Evolutionary conservation across 192 early-diverging fungal species (phyloP).

Genomic region (Spizellomyces sp.): DNA sequence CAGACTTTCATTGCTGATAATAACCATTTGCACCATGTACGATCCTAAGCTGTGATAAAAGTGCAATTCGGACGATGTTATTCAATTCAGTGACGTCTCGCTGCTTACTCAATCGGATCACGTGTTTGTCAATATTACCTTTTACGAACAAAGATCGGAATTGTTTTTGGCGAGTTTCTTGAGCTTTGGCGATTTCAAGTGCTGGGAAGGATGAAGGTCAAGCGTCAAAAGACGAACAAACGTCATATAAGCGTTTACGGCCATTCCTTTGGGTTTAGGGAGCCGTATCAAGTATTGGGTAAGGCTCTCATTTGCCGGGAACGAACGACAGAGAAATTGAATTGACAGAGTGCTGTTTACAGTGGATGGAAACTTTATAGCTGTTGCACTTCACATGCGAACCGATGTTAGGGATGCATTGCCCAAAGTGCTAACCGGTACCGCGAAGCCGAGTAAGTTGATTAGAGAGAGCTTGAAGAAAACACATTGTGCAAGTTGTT

Average conservation of each 20-base stretch:
- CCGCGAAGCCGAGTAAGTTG: slow-evolving; percentile 65
- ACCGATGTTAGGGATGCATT: slow-evolving; percentile 67
- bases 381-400: slow-evolving; percentile 63
- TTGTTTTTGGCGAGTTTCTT: too few species aligned
- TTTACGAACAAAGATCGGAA: too few species aligned
- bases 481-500: not conserved
- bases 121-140: too few species aligned
- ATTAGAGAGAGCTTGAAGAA: not conserved
- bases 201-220: slow-evolving; percentile 69
- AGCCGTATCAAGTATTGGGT: slow-evolving; percentile 90
- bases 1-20: too few species aligned
- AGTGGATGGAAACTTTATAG: slow-evolving; percentile 84
- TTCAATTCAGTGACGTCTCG: too few species aligned
- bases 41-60: too few species aligned
- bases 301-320: slow-evolving; percentile 18
- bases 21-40: too few species aligned
- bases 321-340: not conserved
- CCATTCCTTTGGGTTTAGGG: slow-evolving; percentile 80
- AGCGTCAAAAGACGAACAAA: slow-evolving; percentile 80
- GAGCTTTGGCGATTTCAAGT: too few species aligned
- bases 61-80: too few species aligned
- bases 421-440: slow-evolving; percentile 64
- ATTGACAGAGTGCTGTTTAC: slow-evolving; percentile 17
- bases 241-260: slow-evolving; percentile 81
- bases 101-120: too few species aligned